Conservation (phyloP, 1,139 yeast species). For the Magnusiomyces paraingens region DNA sequence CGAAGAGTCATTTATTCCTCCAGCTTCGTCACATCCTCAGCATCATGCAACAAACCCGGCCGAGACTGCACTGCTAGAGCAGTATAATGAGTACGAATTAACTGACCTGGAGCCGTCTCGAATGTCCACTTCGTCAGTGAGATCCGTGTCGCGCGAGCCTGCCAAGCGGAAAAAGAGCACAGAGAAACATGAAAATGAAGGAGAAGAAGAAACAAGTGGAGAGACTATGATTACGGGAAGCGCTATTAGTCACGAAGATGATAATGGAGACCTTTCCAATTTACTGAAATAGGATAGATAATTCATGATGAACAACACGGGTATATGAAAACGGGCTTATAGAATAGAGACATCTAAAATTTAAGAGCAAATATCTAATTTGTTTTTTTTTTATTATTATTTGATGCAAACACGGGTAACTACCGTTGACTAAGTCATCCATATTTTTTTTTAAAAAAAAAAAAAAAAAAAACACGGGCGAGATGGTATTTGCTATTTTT, state of each 20-base stretch:
- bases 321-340: too few relatives aligned
- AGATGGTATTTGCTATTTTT: too few relatives aligned
- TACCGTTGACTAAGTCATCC: too few relatives aligned
- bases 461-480: too few relatives aligned
- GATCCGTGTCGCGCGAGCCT: neutral
- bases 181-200: neutral
- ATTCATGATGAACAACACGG: too few relatives aligned
- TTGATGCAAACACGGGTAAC: too few relatives aligned
- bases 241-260: neutral
- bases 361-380: too few relatives aligned
- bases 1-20: neutral
- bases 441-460: too few relatives aligned
- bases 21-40: neutral
- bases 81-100: slow-evolving; percentile 1
- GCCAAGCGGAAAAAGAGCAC: neutral
- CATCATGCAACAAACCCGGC: slow-evolving; percentile 1
- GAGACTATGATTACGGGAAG: neutral
- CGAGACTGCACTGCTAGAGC: neutral
- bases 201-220: neutral
- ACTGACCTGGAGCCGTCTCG: neutral
- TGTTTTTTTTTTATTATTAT: too few relatives aligned
- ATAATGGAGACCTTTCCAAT: neutral
- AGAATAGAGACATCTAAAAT: too few relatives aligned
- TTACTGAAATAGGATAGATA: neutral
- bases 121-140: neutral